A percentile compares a stretch with the other conserved stretches of the same genome.
Conservation (phyloP, 1,284 basidiomycete species). For the Ganoderma meredithae region DNA sequence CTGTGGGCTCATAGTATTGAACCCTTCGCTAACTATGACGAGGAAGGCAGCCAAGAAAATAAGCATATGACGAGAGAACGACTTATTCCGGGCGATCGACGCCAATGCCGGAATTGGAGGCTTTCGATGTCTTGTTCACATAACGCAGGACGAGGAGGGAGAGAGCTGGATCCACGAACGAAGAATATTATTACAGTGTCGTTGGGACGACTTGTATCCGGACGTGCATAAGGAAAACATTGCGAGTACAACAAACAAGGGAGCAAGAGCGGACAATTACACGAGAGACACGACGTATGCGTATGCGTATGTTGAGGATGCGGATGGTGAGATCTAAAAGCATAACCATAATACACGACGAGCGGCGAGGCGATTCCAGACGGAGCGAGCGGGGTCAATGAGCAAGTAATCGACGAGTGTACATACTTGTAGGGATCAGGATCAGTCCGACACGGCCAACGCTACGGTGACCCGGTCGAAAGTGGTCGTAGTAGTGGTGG, state of each 20-base stretch:
- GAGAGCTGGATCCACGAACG: not conserved
- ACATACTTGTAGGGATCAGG: not conserved
- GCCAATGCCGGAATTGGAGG: not conserved
- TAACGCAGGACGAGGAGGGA: not conserved
- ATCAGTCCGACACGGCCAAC: not conserved
- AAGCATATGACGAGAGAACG: too few species aligned
- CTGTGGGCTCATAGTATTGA: too few species aligned
- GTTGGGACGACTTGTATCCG: not conserved
- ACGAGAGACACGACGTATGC: conserved; percentile 5
- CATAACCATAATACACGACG: not conserved
- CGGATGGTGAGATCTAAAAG: not conserved
- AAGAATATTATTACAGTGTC: conserved; percentile 12
- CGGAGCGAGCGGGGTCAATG: not conserved
- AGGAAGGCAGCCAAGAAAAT: too few species aligned
- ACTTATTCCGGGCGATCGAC: not conserved
- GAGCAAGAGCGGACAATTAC: conserved; percentile 8
- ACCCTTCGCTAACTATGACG: too few species aligned
- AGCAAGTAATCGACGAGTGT: conserved; percentile 2
- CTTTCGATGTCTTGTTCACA: not conserved
- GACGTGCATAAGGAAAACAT: conserved; percentile 15
- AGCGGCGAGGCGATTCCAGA: not conserved
- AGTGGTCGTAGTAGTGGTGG: not conserved
- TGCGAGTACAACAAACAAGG: conserved; percentile 9
- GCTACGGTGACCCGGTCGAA: not conserved
- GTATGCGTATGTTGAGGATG: conserved; percentile 1